These are phyloP conservation scores for Linum trigynum DNA, from an alignment of 345 rosid genomes.

Conservation along the genomic window DNA sequence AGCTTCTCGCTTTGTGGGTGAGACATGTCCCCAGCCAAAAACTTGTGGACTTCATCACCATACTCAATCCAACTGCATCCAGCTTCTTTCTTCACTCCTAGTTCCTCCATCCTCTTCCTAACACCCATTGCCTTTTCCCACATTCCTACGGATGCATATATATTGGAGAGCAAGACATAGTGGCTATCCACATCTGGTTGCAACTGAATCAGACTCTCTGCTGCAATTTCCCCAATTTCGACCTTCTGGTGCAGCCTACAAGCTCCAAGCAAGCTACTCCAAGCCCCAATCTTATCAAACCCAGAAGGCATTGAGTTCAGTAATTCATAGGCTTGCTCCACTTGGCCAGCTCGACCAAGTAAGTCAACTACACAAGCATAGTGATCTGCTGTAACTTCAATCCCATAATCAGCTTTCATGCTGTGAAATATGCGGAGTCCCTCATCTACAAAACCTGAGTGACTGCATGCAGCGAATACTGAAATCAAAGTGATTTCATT, in stretches of 20 bases:
- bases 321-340: slow-evolving; percentile 53
- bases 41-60: slow-evolving; percentile 69
- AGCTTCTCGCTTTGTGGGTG: slow-evolving; percentile 67
- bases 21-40: slow-evolving; percentile 67
- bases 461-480: slow-evolving; percentile 79
- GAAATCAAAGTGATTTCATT: slow-evolving; percentile 72
- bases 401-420: slow-evolving; percentile 52
- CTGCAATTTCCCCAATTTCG: slow-evolving; percentile 71
- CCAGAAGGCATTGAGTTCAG: slow-evolving; percentile 43
- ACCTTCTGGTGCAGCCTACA: slow-evolving; percentile 57
- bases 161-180: slow-evolving; percentile 75
- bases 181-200: slow-evolving; percentile 86
- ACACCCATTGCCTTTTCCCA: slow-evolving; percentile 77
- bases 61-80: slow-evolving; percentile 91
- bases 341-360: slow-evolving; percentile 77
- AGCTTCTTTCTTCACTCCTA: slow-evolving; percentile 78
- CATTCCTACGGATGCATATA: slow-evolving; percentile 61
- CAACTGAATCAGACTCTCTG: slow-evolving; percentile 45
- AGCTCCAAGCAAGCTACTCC: slow-evolving; percentile 92
- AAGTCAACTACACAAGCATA: slow-evolving; percentile 81
- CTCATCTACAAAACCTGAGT: slow-evolving; percentile 69
- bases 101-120: slow-evolving; percentile 66
- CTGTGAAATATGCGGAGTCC: slow-evolving; percentile 57
- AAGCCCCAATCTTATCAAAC: slow-evolving; percentile 50
- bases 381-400: slow-evolving; percentile 64